Conservation (phyloP, 1,284 basidiomycete species). For the Phenoliferia sp. region DNA sequence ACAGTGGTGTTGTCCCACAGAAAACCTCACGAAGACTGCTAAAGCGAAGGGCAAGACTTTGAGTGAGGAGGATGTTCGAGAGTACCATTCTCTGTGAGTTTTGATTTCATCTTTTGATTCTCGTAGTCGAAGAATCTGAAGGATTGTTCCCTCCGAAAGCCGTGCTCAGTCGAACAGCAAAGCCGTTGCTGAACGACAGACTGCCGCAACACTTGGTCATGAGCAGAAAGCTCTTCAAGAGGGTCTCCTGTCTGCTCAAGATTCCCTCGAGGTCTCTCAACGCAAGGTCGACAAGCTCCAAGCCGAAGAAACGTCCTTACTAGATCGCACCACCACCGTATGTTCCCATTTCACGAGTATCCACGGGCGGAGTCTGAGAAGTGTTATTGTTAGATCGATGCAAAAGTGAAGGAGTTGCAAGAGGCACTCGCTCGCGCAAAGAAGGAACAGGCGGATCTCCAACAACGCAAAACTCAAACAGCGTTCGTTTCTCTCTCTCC, state of each 20-base stretch:
- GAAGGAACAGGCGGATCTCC: constrained; percentile 46
- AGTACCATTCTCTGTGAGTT: constrained; percentile 76
- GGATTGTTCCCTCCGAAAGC: constrained; percentile 51
- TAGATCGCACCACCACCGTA: constrained; percentile 59
- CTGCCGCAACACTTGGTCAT: constrained; percentile 71
- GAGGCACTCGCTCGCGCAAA: constrained; percentile 66
- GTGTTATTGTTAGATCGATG: constrained; percentile 12
- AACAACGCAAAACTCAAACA: constrained; percentile 17
- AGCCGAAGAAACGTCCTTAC: constrained; percentile 57
- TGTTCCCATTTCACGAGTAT: constrained; percentile 11
- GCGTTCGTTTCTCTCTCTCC: background rate
- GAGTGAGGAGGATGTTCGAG: constrained; percentile 74
- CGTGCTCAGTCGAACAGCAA: constrained; percentile 59
- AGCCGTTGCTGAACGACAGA: constrained; percentile 81
- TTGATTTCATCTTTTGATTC: background rate
- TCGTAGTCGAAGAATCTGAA: no score
- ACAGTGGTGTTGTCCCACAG: constrained; percentile 42
- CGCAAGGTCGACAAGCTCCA: constrained; percentile 56
- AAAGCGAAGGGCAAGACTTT: constrained; percentile 67
- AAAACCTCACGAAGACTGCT: constrained; percentile 68
- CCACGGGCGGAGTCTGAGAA: background rate
- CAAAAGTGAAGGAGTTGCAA: constrained; percentile 56
- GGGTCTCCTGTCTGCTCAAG: constrained; percentile 51
- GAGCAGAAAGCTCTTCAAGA: constrained; percentile 72
- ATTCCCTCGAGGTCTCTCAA: constrained; percentile 61